Conservation (phyloP, 2,329 filamentous ascomycete species). For the Emergomyces pasteurianus region DNA sequence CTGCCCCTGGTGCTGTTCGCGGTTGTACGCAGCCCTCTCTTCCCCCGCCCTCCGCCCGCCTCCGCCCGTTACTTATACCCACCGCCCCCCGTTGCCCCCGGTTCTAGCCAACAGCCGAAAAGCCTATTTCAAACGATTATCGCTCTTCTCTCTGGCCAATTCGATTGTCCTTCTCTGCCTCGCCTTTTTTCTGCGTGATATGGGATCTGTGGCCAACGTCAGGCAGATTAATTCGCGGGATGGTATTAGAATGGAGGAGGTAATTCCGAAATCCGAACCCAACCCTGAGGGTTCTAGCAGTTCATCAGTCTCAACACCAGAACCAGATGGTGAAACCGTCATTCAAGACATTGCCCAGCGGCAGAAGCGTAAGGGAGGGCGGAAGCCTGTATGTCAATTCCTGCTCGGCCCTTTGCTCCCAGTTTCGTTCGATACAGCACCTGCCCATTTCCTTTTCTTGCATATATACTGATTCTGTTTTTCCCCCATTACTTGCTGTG, state of each 20-base stretch:
- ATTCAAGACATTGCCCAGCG: conserved; percentile 34
- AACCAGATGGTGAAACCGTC: conserved; percentile 30
- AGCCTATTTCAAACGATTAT: not conserved
- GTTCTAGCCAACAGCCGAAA: not conserved
- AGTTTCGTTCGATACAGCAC: too few species aligned
- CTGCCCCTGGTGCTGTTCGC: conserved; percentile 11
- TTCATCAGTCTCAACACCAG: conserved; percentile 35
- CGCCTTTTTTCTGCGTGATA: conserved; percentile 10
- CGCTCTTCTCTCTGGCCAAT: not conserved
- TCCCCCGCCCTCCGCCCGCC: not conserved
- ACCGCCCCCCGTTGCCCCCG: not conserved
- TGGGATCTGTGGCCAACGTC: conserved; percentile 35
- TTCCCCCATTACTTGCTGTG: conserved; percentile 8
- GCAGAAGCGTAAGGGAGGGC: conserved; percentile 92
- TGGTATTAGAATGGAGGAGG: conserved; percentile 28
- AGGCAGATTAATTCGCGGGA: conserved; percentile 25
- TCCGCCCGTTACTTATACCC: too few species aligned
- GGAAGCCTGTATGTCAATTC: conserved; percentile 68
- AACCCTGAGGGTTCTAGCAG: conserved; percentile 31
- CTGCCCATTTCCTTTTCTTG: conserved; percentile 1
- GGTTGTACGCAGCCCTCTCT: not conserved
- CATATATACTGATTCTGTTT: conserved; percentile 4
- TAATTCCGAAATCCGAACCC: conserved; percentile 33
- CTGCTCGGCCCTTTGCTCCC: not conserved
- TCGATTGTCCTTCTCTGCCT: not conserved